Evolutionary conservation across 192 early-diverging fungal genomes (phyloP), one percentile per base, ranked within the genome.

Genomic region (Thamnidium elegans): DNA sequence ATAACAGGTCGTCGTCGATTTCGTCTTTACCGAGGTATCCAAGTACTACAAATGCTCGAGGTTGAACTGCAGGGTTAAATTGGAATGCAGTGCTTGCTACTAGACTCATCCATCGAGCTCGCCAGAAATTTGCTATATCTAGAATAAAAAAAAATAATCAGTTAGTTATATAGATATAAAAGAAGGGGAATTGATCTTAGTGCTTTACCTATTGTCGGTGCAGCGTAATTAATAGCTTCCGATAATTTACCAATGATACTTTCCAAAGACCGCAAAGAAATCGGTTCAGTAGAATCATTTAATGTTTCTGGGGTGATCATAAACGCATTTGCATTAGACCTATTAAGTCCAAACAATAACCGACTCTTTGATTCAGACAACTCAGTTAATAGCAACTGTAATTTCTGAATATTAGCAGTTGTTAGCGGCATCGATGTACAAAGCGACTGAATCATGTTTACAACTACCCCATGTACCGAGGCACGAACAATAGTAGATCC

Each of bases 71-170:
- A 7, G 90, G 91, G 69, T 95, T 94, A 76, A 89, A 90, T 53
- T 93, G 90, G 81, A 97, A 97, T 1, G 95, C 92, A 47, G 90
- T 90, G 31, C 90, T 87, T 7, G 92, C 83, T 15, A 96, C 87
- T 56, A 97, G 73, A 7, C 90, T 84, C 76, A 94, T 90, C 94
- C 95, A 97, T 36, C 93, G 79, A 13, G 94, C 85, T 56, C 92
- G 89, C 86, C 93, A 93, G 26, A 76, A 75, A 62, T 87, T 87
- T 11, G 85, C 84, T 11, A 90, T 81, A 45, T 90, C 92, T 89
- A 56, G 15, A 30, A 1, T 14, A 44, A 34, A 44, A 58, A 2
- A 44, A 17, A 44, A 7, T 51, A n/a, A 42, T 9, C 4, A 13
- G 44, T 45, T 4, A 45, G 26, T 26, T 26, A 26, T 26, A 26